Evolutionary conservation across 192 early-diverging fungal genomes (phyloP), one percentile per base, ranked within the genome.

Genomic region (Umbelopsis vinacea): DNA sequence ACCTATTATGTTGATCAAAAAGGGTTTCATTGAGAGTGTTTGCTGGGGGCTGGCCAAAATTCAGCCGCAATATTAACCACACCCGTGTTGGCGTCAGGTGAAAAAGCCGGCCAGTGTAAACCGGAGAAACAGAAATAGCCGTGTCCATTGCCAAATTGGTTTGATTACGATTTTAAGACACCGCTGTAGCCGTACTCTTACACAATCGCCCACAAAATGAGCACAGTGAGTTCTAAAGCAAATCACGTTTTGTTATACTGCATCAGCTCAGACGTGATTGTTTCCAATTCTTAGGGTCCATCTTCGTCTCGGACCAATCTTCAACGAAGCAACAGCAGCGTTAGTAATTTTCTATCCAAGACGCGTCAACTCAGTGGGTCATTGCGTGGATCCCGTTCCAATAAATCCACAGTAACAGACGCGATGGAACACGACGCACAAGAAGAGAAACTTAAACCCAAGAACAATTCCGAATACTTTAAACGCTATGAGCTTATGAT

Each of bases 401-500:
- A 63, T 35, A 63, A 63, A 63, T 37, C 15, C 12, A 38, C 57
- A 29, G 33, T 26, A 22, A 37, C 17, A 1, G 33, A 63, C 19
- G 29, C 57, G 5, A 63, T 38, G 33, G 57, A 63, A 35, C 29
- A 63, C 14, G 57, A 63, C 15, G 5, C 26, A 26, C 26, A 72
- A 48, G 68, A 70, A 4, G 69, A 52, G 19, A 72, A 23, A 8
- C 38, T 69, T 46, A 43, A n/a, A 6, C 76, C 71, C 11, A 63
- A 72, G 15, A 35, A 46, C 14, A 69, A 45, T 29, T 73, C 71
- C 15, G 76, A 77, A 52, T 76, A 85, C 71, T 87, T 92, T 54
- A 79, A 83, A 33, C 71, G 82, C 77, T 91, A 90, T 73, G 90
- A 92, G 70, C 81, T 92, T 11, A 84, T 91, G 74, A 87, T 90